Conservation (phyloP, 306 rosid species). For the Abrus precatorius region DNA sequence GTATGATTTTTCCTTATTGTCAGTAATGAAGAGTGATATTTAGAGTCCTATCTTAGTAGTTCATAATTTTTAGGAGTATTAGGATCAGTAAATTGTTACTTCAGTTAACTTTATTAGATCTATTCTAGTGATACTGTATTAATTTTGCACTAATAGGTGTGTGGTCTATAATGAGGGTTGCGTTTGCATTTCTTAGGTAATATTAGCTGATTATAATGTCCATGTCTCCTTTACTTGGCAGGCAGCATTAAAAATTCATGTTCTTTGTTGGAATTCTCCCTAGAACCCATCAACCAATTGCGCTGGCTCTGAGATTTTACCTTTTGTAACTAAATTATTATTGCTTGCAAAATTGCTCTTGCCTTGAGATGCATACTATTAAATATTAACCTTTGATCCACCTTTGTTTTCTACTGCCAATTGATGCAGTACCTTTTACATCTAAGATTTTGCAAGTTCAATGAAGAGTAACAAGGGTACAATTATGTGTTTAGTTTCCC, state of each 20-base stretch:
- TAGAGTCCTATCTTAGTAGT: slow-evolving; percentile 1
- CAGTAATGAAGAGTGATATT: slow-evolving; percentile 35
- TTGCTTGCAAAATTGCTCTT: not conserved
- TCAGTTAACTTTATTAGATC: not conserved
- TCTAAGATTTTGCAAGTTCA: slow-evolving; percentile 37
- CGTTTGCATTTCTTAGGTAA: not conserved
- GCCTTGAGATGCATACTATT: slow-evolving; percentile 12
- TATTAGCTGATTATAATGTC: slow-evolving; percentile 3
- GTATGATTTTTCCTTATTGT: slow-evolving; percentile 2
- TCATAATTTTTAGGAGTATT: not conserved
- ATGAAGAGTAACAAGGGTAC: slow-evolving; percentile 31
- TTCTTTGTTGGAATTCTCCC: slow-evolving; percentile 21
- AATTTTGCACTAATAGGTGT: not conserved
- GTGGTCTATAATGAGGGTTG: not conserved
- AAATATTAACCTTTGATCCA: slow-evolving; percentile 17
- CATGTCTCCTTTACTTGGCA: not conserved
- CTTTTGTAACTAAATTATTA: not conserved
- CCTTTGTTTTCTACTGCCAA: slow-evolving; percentile 15
- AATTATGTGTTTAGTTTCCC: not conserved
- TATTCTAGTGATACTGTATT: not conserved
- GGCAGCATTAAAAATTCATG: not conserved
- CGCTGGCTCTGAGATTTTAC: not conserved
- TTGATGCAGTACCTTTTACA: slow-evolving; percentile 1
- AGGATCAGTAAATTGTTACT: not conserved
- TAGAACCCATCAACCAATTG: not conserved